A percentile compares a stretch with the other conserved stretches of the same genome.
Evolutionary conservation across 768 basidiomycete genomes (phyloP).

Genomic region (Suillus subaureus): DNA sequence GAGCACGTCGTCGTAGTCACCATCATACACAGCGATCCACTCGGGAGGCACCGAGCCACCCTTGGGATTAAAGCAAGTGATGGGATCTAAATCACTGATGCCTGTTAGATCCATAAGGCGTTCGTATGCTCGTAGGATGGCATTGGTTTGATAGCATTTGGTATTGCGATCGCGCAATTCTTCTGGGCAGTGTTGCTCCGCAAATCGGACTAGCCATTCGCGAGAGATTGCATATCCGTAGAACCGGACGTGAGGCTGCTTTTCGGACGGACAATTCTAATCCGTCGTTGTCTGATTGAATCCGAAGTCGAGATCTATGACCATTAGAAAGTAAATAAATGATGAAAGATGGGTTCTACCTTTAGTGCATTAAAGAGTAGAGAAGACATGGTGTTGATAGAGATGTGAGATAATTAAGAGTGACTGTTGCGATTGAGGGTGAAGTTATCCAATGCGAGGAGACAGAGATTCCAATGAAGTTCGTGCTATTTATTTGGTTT

Average conservation of each 20-base stretch:
- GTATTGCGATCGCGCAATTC: not conserved
- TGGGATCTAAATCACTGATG: not conserved
- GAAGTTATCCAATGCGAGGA: too few species aligned
- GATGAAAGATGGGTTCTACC: not conserved
- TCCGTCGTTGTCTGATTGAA: not conserved
- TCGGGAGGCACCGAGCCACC: not conserved
- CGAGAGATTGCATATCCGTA: not conserved
- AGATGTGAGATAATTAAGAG: not conserved
- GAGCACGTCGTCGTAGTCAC: not conserved
- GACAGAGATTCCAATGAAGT: too few species aligned
- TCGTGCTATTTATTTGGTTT: too few species aligned
- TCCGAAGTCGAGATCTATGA: not conserved
- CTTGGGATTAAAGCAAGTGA: not conserved
- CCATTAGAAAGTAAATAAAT: not conserved
- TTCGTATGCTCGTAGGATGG: not conserved
- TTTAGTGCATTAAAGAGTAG: not conserved
- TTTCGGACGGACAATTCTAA: not conserved
- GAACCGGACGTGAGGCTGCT: not conserved
- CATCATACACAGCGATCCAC: not conserved
- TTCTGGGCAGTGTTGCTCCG: not conserved
- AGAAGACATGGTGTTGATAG: not conserved
- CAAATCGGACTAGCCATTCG: not conserved
- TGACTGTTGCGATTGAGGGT: too few species aligned
- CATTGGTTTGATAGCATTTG: not conserved
- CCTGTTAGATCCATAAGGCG: not conserved